A percentile compares a stretch with the other conserved stretches of the same genome.
Conservation (phyloP, 371 early-diverging fungal genomes). For the Rhizopus arrhizus region DNA sequence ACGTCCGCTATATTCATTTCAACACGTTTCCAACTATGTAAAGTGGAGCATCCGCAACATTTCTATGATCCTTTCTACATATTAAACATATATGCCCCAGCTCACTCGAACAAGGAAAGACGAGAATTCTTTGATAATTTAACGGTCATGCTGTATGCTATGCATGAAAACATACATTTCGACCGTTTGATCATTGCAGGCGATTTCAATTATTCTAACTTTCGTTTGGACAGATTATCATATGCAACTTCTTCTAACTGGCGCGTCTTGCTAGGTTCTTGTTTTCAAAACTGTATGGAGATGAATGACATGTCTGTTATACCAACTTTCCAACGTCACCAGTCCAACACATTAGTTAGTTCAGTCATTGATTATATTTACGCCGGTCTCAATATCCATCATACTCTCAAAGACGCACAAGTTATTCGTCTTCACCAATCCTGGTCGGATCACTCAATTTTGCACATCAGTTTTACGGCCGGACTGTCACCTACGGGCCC, state of each 20-base stretch:
- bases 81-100: slow-evolving; percentile 13
- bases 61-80: slow-evolving; percentile 12
- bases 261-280: not conserved
- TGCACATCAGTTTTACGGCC: not conserved
- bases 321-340: not conserved
- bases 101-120: not conserved
- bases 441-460: slow-evolving; percentile 11
- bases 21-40: not conserved
- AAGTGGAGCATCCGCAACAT: slow-evolving; percentile 5
- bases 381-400: not conserved
- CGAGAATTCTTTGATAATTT: not conserved
- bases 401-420: not conserved
- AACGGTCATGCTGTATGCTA: not conserved
- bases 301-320: not conserved
- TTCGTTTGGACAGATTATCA: not conserved
- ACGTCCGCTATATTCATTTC: slow-evolving; percentile 1
- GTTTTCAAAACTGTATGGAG: not conserved
- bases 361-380: slow-evolving; percentile 12
- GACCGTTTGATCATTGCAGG: slow-evolving; percentile 2
- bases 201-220: slow-evolving; percentile 9
- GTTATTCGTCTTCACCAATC: not conserved
- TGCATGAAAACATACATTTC: not conserved
- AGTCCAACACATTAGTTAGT: not conserved
- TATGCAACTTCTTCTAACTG: not conserved
- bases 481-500: slow-evolving; percentile 4